Percentiles rank a stretch among this genome's conserved stretches.
Conservation (phyloP, 192 early-diverging fungal genomes). For the Linnemannia schmuckeri region DNA sequence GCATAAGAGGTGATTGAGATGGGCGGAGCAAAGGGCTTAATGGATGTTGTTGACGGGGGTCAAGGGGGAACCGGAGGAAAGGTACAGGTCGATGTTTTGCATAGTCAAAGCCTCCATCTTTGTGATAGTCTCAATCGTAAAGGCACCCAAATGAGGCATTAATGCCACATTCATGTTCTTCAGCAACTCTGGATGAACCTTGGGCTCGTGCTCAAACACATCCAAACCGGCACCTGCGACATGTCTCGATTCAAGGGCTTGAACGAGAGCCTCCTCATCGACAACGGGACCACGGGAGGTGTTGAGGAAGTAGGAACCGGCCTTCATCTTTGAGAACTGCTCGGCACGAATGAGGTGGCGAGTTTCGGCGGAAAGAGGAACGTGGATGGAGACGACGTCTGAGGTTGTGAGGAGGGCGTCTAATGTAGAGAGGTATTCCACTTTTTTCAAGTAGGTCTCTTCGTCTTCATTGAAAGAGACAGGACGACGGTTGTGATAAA, state of each 20-base stretch:
- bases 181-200: conserved; percentile 45
- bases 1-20: background rate
- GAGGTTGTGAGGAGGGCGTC: conserved; percentile 29
- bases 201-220: conserved; percentile 65
- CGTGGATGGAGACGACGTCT: conserved; percentile 50
- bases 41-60: conserved; percentile 54
- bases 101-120: conserved; percentile 57
- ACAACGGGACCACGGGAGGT: conserved; percentile 59
- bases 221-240: conserved; percentile 61
- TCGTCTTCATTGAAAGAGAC: background rate
- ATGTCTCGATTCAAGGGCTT: conserved; percentile 54
- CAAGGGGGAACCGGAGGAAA: conserved; percentile 36
- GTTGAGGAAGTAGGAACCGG: conserved; percentile 56
- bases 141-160: conserved; percentile 50
- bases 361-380: conserved; percentile 52
- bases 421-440: conserved; percentile 40
- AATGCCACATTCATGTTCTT: conserved; percentile 50
- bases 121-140: conserved; percentile 45
- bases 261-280: conserved; percentile 55
- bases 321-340: conserved; percentile 54
- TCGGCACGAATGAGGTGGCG: conserved; percentile 50
- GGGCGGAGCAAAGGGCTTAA: background rate
- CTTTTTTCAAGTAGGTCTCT: conserved; percentile 44
- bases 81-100: conserved; percentile 51
- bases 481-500: conserved; percentile 50